Evolutionary conservation across 768 basidiomycete species (phyloP), one percentile per base, ranked within the genome.

Genomic region (Mycena belliarum): DNA sequence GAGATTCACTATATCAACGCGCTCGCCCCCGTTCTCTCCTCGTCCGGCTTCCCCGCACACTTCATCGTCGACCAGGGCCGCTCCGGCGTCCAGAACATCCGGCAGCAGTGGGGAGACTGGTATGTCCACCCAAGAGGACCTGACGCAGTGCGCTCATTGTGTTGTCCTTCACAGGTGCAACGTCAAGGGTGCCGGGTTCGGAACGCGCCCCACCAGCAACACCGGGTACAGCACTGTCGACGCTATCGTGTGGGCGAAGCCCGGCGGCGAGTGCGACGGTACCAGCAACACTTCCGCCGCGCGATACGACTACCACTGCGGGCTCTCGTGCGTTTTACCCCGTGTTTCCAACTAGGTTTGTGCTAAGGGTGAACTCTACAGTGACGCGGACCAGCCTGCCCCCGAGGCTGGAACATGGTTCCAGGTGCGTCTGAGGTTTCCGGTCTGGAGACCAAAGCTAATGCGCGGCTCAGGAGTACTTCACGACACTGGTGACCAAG

Each of bases 181-280:
- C 48, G 55, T 57, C 38, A 49, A 60, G n/a, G 55, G 55, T 41
- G 55, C 55, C 26, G 55, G 55, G 18, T 57, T 85, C 69, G 85
- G 85, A 55, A 78, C 73, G 43, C 83, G 75, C 52, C 84, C 84
- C 29, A 85, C 85, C 37, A 73, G 73, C 52, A 79, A 72, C 76
- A 85, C 84, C 21, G 80, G 81, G 35, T 78, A 76, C 43, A 68
- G 40, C 15, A 44, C 35, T 29, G 51, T 42, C 15, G 51, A 52
- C 66, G 72, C 84, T 46, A 81, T 86, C 66, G 82, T 84, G 59
- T 86, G 84, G 84, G 78, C 83, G 63, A 87, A 87, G 75, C 84
- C 85, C 37, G 84, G 84, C 77, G 84, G 85, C 65, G 84, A 86
- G 72, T 82, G 78, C 61, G 85, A 86, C 65, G 84, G 85, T 65